phyloP scores from a whole-genome alignment of 2,329 filamentous ascomycete genomes.

The Colletotrichum musae region DNA sequence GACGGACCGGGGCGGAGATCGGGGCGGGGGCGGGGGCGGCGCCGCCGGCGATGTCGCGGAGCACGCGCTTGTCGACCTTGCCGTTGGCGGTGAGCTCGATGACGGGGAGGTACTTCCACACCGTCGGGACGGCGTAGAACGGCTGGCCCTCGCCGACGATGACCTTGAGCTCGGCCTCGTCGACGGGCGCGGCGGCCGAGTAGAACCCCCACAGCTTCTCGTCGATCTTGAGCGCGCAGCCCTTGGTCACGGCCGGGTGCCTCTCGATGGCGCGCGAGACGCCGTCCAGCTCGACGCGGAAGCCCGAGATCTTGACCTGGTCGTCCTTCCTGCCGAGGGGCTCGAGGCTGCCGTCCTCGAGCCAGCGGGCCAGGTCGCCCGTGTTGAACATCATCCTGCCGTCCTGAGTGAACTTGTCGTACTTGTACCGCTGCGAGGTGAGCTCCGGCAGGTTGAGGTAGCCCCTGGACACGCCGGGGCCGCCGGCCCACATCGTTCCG shows the following conservation, averaged over 20 bases:
- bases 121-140: conserved; percentile 68
- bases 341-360: conserved; percentile 65
- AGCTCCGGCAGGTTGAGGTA: conserved; percentile 68
- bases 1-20: too few species aligned
- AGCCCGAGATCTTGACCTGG: conserved; percentile 72
- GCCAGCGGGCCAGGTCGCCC: conserved; percentile 71
- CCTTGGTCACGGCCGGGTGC: conserved; percentile 61
- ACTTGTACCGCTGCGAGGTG: conserved; percentile 64
- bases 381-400: conserved; percentile 72
- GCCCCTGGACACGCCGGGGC: conserved; percentile 67
- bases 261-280: conserved; percentile 65
- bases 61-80: conserved; percentile 67
- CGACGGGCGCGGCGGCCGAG: conserved; percentile 50
- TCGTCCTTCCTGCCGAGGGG: conserved; percentile 72
- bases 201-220: conserved; percentile 67
- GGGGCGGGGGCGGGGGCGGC: background rate
- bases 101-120: conserved; percentile 57
- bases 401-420: conserved; percentile 65
- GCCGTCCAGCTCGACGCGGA: conserved; percentile 73
- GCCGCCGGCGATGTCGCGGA: conserved; percentile 52
- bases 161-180: conserved; percentile 54
- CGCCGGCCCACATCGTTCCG: conserved; percentile 71
- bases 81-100: conserved; percentile 69
- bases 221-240: conserved; percentile 62
- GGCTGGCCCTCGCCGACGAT: conserved; percentile 61